Evolutionary conservation across 306 rosid genomes (phyloP).

Genomic region (Begonia peltatifolia): DNA sequence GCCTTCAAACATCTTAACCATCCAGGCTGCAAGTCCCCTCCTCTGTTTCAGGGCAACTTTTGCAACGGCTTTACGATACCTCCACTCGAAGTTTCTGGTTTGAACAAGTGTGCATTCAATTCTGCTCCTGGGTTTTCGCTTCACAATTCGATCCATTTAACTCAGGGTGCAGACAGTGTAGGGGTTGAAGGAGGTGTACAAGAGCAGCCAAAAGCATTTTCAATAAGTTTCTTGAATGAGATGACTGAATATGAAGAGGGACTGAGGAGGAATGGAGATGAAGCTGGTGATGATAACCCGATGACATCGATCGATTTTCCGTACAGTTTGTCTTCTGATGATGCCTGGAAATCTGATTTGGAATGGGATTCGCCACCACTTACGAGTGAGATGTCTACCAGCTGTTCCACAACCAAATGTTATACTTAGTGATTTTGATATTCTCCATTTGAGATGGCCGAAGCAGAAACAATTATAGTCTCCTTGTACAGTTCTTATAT

Average conservation of each 20-base stretch:
- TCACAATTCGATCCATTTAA: conserved; percentile 8
- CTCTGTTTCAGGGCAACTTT: conserved; percentile 20
- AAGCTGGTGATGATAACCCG: conserved; percentile 7
- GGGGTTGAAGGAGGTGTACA: conserved; percentile 32
- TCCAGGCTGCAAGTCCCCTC: conserved; percentile 9
- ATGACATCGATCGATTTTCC: conserved; percentile 41
- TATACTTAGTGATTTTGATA: conserved; percentile 13
- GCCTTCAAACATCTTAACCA: conserved; percentile 21
- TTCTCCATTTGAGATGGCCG: too few relatives aligned
- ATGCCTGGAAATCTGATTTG: conserved; percentile 31
- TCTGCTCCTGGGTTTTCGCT: conserved; percentile 21
- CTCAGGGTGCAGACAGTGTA: conserved; percentile 11
- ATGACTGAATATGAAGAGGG: conserved; percentile 15
- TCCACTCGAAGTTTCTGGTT: conserved; percentile 19
- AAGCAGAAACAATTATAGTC: too few relatives aligned
- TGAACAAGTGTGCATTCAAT: conserved; percentile 23
- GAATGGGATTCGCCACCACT: conserved; percentile 39
- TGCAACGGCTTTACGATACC: conserved; percentile 32
- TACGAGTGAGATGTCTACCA: conserved; percentile 43
- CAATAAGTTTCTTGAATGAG: conserved; percentile 25
- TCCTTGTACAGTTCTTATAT: too few relatives aligned
- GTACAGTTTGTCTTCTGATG: conserved; percentile 33
- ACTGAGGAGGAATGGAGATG: conserved; percentile 11
- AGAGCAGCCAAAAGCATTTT: conserved; percentile 31
- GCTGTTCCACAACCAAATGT: conserved; percentile 36